Conservation (phyloP, 148 eudicot species). For the Chenopodium suecicum region DNA sequence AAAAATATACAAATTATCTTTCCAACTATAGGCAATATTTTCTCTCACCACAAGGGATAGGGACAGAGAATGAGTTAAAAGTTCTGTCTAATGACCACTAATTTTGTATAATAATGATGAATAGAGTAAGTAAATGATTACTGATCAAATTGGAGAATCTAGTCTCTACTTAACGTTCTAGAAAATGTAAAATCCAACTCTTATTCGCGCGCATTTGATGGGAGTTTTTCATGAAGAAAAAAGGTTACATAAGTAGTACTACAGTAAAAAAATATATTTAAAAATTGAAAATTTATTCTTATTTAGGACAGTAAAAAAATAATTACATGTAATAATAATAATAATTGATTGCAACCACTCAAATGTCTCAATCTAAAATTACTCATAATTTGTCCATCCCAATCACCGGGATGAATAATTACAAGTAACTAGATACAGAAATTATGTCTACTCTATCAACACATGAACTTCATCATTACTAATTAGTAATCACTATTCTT, state of each 20-base stretch:
- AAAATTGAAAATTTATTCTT: not conserved
- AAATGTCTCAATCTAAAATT: conserved; percentile 11
- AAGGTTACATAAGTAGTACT: not conserved
- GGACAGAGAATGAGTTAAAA: conserved; percentile 13
- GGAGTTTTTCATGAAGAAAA: not conserved
- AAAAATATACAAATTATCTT: not conserved
- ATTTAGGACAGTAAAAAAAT: too few species aligned
- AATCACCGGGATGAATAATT: conserved; percentile 23
- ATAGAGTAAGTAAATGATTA: conserved; percentile 11
- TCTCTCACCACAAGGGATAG: not conserved
- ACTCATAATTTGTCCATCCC: conserved; percentile 25
- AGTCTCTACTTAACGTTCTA: not conserved
- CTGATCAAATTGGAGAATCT: not conserved
- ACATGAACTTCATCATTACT: conserved; percentile 10
- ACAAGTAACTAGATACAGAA: conserved; percentile 16
- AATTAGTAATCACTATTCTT: conserved; percentile 3
- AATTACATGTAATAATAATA: conserved; percentile 9
- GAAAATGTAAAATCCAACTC: not conserved
- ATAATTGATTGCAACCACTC: conserved; percentile 27
- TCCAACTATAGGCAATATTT: not conserved
- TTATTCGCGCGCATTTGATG: not conserved
- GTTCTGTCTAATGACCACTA: conserved; percentile 20
- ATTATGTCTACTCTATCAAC: conserved; percentile 10
- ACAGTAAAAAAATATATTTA: not conserved
- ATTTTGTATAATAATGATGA: conserved; percentile 16